phyloP scores from a whole-genome alignment of 192 early-diverging fungal genomes.

The Linnemannia exigua region DNA sequence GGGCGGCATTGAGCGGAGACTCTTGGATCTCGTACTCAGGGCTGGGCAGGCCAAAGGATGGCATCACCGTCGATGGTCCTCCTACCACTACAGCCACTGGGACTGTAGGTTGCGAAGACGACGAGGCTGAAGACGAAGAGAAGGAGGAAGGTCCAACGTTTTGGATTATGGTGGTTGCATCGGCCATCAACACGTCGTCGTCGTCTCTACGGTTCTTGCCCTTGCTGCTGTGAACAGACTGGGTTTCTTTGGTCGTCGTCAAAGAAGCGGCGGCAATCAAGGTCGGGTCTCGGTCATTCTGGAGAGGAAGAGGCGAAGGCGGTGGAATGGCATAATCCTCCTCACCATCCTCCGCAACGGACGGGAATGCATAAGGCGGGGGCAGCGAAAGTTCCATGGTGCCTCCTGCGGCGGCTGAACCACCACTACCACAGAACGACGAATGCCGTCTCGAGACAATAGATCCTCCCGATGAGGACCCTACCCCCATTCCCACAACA shows the following conservation, averaged over 20 bases:
- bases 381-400: not conserved
- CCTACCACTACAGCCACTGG: not conserved
- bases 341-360: not conserved
- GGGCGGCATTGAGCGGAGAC: not conserved
- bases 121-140: not conserved
- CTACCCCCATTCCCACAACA: not conserved
- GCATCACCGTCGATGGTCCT: not conserved
- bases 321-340: not conserved
- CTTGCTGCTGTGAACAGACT: not conserved
- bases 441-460: not conserved
- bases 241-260: not conserved
- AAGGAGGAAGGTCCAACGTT: not conserved
- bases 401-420: not conserved
- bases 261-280: not conserved
- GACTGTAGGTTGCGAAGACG: not conserved
- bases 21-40: constrained; percentile 22
- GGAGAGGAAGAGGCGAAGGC: not conserved
- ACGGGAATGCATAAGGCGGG: constrained; percentile 2
- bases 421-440: too few species aligned
- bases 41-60: constrained; percentile 1
- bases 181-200: not conserved
- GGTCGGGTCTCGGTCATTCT: not conserved
- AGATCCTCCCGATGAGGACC: constrained; percentile 7
- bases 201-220: not conserved
- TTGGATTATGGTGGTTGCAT: not conserved